phyloP scores from a whole-genome alignment of 1,139 yeast species.

The Blastobotrys aristatus region DNA sequence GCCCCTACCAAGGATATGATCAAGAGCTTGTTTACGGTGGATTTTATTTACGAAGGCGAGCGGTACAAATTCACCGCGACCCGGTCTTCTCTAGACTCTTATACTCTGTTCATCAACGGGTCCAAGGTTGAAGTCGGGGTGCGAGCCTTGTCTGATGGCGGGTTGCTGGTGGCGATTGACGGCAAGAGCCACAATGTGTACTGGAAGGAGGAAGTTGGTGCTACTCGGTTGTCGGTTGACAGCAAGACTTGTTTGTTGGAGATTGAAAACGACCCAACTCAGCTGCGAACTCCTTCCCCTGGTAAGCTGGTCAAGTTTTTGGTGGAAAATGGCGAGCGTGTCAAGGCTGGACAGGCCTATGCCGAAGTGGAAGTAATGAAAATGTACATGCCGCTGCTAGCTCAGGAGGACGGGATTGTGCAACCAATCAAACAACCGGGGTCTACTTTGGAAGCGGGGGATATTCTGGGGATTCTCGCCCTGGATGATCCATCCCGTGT shows the following conservation, averaged over 20 bases:
- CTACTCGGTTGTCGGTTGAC: constrained; percentile 93
- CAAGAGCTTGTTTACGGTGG: constrained; percentile 86
- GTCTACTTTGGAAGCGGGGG: constrained; percentile 92
- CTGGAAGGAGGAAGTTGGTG: constrained; percentile 97
- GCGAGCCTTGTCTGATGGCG: constrained; percentile 87
- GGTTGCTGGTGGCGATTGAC: constrained; percentile 77
- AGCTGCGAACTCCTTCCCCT: constrained; percentile 96
- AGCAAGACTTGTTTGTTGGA: constrained; percentile 91
- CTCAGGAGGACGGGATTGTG: constrained; percentile 88
- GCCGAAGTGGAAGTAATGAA: constrained; percentile 99
- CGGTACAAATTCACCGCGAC: constrained; percentile 95
- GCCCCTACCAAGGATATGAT: constrained; percentile 77
- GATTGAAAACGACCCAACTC: constrained; percentile 96
- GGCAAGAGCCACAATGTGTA: constrained; percentile 94
- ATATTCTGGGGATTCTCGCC: constrained; percentile 87
- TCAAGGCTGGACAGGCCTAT: constrained; percentile 84
- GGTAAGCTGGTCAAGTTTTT: constrained; percentile 93
- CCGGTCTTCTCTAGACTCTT: constrained; percentile 76
- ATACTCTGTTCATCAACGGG: constrained; percentile 89
- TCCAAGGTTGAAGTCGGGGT: constrained; percentile 85
- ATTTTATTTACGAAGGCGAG: constrained; percentile 89
- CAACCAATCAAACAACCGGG: constrained; percentile 98
- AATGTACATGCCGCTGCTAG: constrained; percentile 67
- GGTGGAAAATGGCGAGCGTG: constrained; percentile 94
- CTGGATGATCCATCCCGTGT: constrained; percentile 96